Conservation (phyloP, 1,139 yeast species). For the Hyphopichia pseudoburtonii region DNA sequence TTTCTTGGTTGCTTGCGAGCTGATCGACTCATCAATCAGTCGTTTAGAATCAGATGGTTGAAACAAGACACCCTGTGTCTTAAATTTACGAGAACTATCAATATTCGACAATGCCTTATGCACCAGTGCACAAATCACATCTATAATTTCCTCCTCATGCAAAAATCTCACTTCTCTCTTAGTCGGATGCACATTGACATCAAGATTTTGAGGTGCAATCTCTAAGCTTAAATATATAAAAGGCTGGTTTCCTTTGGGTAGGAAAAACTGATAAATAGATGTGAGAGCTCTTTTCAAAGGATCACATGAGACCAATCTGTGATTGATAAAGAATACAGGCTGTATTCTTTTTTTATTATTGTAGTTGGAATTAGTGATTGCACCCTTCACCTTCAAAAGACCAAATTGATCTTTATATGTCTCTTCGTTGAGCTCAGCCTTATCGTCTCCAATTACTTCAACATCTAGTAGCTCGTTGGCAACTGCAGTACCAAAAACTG, state of each 20-base stretch:
- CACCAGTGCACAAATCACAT: slow-evolving; percentile 50
- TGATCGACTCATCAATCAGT: slow-evolving; percentile 13
- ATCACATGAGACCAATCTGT: slow-evolving; percentile 79
- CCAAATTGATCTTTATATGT: slow-evolving; percentile 35
- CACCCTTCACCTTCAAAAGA: slow-evolving; percentile 52
- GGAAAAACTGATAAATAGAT: slow-evolving; percentile 60
- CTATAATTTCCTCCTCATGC: slow-evolving; percentile 83
- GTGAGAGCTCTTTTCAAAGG: slow-evolving; percentile 70
- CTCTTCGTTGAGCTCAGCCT: slow-evolving; percentile 13
- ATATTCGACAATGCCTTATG: slow-evolving; percentile 54
- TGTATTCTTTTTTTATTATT: slow-evolving; percentile 63
- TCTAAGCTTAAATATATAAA: slow-evolving; percentile 72
- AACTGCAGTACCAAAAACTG: slow-evolving; percentile 68
- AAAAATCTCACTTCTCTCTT: slow-evolving; percentile 88
- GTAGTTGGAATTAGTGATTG: slow-evolving; percentile 71
- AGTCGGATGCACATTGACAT: slow-evolving; percentile 95
- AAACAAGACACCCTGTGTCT: slow-evolving; percentile 58
- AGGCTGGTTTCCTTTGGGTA: slow-evolving; percentile 81
- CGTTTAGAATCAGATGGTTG: slow-evolving; percentile 17
- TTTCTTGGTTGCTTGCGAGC: slow-evolving; percentile 21
- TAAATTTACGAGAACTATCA: slow-evolving; percentile 70
- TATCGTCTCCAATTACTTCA: slow-evolving; percentile 20
- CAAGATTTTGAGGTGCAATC: slow-evolving; percentile 69
- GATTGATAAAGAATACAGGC: slow-evolving; percentile 81
- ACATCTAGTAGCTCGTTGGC: slow-evolving; percentile 65